phyloP scores from a whole-genome alignment of 139 green algal species.

The Eudorina sp. region DNA sequence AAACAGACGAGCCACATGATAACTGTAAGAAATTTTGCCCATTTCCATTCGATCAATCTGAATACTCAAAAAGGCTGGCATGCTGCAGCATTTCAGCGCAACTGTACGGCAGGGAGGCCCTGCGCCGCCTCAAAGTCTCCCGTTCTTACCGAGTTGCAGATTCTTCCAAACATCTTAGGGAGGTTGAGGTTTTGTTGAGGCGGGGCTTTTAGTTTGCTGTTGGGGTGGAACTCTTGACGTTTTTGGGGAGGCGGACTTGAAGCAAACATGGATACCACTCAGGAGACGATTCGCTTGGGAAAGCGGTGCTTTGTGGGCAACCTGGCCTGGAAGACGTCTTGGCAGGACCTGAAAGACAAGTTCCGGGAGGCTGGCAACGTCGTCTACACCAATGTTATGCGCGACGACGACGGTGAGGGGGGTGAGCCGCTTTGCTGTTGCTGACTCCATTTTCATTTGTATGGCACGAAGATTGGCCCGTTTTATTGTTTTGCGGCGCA shows the following conservation, averaged over 20 bases:
- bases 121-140: too few species aligned
- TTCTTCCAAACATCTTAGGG: too few species aligned
- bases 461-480: too few species aligned
- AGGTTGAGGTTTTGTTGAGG: neutral
- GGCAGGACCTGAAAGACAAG: slow-evolving; percentile 83
- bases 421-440: neutral
- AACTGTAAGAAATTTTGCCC: too few species aligned
- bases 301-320: slow-evolving; percentile 91
- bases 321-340: slow-evolving; percentile 89
- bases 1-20: too few species aligned
- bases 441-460: too few species aligned
- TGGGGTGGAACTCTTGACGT: slow-evolving; percentile 21
- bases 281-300: slow-evolving; percentile 64
- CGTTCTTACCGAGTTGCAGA: too few species aligned
- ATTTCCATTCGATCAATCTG: too few species aligned
- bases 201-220: neutral
- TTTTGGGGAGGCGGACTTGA: neutral
- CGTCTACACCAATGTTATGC: slow-evolving; percentile 93
- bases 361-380: slow-evolving; percentile 90
- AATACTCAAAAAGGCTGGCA: too few species aligned
- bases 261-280: slow-evolving; percentile 5
- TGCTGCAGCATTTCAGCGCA: too few species aligned
- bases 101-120: too few species aligned
- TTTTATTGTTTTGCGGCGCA: too few species aligned
- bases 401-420: slow-evolving; percentile 82